Base-by-base conservation (phyloP, 2,329 filamentous ascomycete species). In the Botryotinia convoluta region DNA sequence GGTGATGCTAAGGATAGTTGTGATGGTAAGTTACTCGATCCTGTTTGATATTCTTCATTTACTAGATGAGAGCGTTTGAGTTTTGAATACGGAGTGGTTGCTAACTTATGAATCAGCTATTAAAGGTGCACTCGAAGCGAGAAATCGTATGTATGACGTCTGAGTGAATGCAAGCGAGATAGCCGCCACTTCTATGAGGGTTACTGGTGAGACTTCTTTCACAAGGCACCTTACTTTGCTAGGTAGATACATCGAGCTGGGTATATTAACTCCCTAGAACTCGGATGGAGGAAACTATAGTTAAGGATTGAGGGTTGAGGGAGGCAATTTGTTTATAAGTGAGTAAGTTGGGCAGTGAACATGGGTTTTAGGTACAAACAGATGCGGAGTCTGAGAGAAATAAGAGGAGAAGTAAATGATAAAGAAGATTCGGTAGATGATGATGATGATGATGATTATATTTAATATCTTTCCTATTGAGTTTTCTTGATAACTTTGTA, bases 1-100 rank as follows among this genome's bases (percentile, higher is more conserved):
- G 94, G 94, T 39, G 94, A 97, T 84, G 94, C 94, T 32, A 95
- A 93, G 84, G 87, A 89, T 74, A 92, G 91, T 74, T 95, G 93
- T 80, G 93, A 96, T 84, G 92, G 90, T 92, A 79, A 73, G 77
- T 78, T 60, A 8, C 54, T 1, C 42, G 22, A 60, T 26, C 14
- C 22, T 72, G 3, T 51, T 48, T 76, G 1, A 29, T 29, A 29
- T 26, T 74, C 74, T 45, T 29, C 10, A 16, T 45, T 1, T 4
- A 16, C 18, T 32, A 6, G 60, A 10, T 44, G 39, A 14, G 1
- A 29, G n/a, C 80, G 74, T 54, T 3, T 18, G 32, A 91, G 91
- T 69, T 86, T 84, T 3, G 16, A 29, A 39, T 2, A n/a, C 7
- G 22, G 9, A 37, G 20, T 54, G 3, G 74, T 88, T 86, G 77